phyloP scores from a whole-genome alignment of 164 flowering plant genomes.

The Litsea cubeba region DNA sequence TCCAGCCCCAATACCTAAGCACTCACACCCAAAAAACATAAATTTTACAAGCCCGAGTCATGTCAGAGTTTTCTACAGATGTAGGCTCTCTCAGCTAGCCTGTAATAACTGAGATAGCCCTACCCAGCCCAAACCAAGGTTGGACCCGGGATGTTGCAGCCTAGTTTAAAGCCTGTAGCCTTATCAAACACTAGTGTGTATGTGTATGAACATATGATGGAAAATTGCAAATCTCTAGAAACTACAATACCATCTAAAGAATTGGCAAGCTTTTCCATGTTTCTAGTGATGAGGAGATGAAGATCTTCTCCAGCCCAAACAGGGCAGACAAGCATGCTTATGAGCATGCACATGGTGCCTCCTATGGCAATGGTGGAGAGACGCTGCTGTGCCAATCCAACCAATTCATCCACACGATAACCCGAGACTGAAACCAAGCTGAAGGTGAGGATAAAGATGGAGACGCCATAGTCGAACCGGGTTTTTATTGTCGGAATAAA shows the following conservation, averaged over 20 bases:
- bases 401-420: constrained; percentile 52
- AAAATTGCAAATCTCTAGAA: not conserved
- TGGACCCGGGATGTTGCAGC: not conserved
- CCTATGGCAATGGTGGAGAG: constrained; percentile 68
- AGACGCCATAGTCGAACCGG: constrained; percentile 67
- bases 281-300: constrained; percentile 36
- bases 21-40: too few species aligned
- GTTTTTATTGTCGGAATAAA: constrained; percentile 68
- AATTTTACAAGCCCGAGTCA: too few species aligned
- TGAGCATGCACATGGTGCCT: constrained; percentile 45
- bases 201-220: too few species aligned
- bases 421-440: constrained; percentile 77
- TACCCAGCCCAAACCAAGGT: not conserved
- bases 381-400: constrained; percentile 55
- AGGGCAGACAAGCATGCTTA: constrained; percentile 53
- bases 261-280: constrained; percentile 66
- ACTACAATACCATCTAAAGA: constrained; percentile 51
- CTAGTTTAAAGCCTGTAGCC: too few species aligned
- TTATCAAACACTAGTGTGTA: too few species aligned
- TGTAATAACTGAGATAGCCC: not conserved
- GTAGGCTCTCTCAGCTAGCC: too few species aligned
- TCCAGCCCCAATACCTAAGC: not conserved
- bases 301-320: constrained; percentile 87
- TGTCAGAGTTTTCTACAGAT: too few species aligned
- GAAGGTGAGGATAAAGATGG: constrained; percentile 84